Percentiles rank a stretch among this genome's conserved stretches.
Conservation (phyloP, 2,329 filamentous ascomycete genomes). For the Pseudogymnoascus pannorum region DNA sequence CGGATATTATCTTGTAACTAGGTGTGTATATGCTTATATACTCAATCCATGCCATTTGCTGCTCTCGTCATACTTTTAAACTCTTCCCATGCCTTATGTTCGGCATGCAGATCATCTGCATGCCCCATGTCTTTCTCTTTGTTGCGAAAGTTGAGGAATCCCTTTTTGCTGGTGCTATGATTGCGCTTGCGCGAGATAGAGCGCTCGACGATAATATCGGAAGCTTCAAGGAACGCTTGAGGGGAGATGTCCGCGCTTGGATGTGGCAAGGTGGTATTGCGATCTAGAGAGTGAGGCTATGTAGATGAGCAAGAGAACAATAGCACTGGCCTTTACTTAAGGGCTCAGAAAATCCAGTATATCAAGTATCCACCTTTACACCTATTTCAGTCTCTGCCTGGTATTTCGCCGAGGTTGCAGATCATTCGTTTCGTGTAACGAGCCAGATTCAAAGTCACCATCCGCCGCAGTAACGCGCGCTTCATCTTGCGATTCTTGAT, state of each 20-base stretch:
- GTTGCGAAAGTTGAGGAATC: background rate
- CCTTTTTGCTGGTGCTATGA: background rate
- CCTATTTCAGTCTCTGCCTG: too few species aligned
- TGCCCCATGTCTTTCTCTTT: background rate
- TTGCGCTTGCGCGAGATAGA: background rate
- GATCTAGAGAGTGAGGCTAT: background rate
- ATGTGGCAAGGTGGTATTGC: constrained; percentile 1
- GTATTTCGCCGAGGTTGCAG: too few species aligned
- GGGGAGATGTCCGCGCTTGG: background rate
- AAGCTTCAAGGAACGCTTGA: background rate
- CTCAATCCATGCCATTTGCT: background rate
- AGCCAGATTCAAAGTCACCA: too few species aligned
- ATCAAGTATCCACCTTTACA: too few species aligned
- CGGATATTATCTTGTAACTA: too few species aligned
- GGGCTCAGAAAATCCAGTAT: background rate
- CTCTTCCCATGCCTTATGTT: background rate
- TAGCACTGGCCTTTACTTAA: background rate
- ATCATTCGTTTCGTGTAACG: too few species aligned
- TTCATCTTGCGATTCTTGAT: too few species aligned
- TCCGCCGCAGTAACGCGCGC: too few species aligned
- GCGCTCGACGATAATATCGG: background rate
- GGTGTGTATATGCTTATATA: too few species aligned
- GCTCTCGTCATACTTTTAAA: background rate
- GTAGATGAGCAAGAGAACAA: background rate
- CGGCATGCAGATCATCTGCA: background rate